Evolutionary conservation across 805 yeast species (phyloP), one percentile per base, ranked within the genome.

Genomic region (Limtongia smithiae): DNA sequence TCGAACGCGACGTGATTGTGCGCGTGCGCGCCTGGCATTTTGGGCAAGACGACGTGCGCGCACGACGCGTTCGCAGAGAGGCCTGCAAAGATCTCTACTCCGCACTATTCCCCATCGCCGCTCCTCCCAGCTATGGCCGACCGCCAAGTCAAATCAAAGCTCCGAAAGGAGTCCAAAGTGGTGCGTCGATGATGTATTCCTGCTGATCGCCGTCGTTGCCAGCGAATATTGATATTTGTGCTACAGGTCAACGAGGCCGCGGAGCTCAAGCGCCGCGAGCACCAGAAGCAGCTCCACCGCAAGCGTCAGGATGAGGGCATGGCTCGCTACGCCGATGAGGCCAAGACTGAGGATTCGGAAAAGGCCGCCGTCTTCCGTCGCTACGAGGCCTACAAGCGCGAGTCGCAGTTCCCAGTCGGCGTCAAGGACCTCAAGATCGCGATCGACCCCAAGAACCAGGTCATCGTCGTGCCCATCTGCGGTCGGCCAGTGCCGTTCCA

Each of bases 401-500:
- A 91, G 65, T 75, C 93, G 2, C 97, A 93, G 73, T 82, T 91
- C 55, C 97, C 98, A 35, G 69, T 73, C 32, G 78, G 78, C 60
- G 94, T 89, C 17, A 80, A 82, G 62, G 96, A 90, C 65, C 74
- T 93, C 66, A 82, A 82, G 64, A 81, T 91, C 52, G 90, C 84
- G 65, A 89, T 93, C 50, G 98, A 91, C 66, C 75, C 80, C 65
- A 87, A 85, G 62, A 78, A 85, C 50, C 96, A 90, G 69, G 85
- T 97, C 1, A 84, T 91, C 48, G 79, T 91, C 53, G 71, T 91
- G 51, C 98, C 98, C 44, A 84, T 91, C 50, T 79, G 83, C 62
- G 98, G 98, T 55, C 78, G 97, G 62, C 97, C 97, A 1, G 97
- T 93, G 44, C 98, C 98, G 21, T 91, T 93, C 75, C 98, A 91